Evolutionary conservation across 2,329 filamentous ascomycete genomes (phyloP), one percentile per base, ranked within the genome.

Genomic region (Colletotrichum sansevieriae): DNA sequence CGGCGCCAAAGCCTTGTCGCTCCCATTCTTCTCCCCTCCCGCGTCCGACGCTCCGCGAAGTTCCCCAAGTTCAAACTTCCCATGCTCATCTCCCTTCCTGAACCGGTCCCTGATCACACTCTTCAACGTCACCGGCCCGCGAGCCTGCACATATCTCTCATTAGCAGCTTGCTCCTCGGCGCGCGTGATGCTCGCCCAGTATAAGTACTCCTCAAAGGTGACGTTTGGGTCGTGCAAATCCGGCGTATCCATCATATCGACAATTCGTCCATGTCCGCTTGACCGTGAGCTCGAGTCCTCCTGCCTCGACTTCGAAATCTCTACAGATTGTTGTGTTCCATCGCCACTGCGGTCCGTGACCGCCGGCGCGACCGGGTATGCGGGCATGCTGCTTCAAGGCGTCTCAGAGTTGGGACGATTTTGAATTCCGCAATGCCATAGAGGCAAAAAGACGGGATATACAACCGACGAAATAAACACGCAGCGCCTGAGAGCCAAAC

Each of bases 131-230:
- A 65, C 49, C 11, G 71, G 70, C 3, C 70, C 68, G 22, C 65
- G 58, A n/a, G 55, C 61, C 43, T 49, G 55, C 18, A 51, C 20
- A 41, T 63, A 69, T 59, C 67, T 61, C 15, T 65, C 66, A n/a
- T 57, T 57, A 33, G 65, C 70, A 33, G 29, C 64, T 39, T 59
- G 61, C 58, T 71, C 72, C 29, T 75, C 74, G 15, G 69, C 72
- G 4, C 74, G 72, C 0, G 74, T 74, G 66, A 72, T 68, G 13
- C 72, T 46, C 6, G 74, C 74, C 56, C 74, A 75, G 70, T 75
- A 73, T 29, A 73, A 70, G 25, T 75, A 75, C 39, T 75, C 74
- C 29, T 75, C 74, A 54, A 75, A 74, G 4, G 70, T 72, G 37
- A 75, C 71, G 41, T 60, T 68, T 4, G 65, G 68, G 47, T 75